Conservation (phyloP, 164 flowering plant species). For the Warburgia ugandensis region DNA sequence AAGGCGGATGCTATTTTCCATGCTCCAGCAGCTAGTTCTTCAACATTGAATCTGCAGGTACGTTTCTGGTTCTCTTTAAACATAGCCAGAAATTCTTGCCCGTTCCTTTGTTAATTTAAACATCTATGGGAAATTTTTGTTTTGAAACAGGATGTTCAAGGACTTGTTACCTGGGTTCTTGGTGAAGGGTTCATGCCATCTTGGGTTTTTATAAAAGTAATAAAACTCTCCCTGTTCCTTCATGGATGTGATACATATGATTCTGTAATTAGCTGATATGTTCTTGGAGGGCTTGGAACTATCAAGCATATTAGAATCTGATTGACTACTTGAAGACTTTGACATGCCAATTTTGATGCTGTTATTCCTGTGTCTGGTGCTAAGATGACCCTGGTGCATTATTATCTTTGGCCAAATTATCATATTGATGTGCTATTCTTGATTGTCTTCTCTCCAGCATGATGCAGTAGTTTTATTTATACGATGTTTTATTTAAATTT, state of each 20-base stretch:
- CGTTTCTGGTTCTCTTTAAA: constrained; percentile 5
- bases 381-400: no score
- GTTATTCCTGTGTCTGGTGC: no score
- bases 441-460: no score
- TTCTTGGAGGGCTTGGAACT: no score
- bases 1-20: constrained; percentile 65
- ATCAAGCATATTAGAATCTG: no score
- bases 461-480: no score
- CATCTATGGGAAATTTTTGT: constrained; percentile 5
- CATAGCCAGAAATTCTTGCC: neutral
- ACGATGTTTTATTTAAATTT: no score
- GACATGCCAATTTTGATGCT: no score
- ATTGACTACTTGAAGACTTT: no score
- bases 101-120: neutral
- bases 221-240: constrained; percentile 1
- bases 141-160: constrained; percentile 80
- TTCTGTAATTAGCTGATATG: no score
- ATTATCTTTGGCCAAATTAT: no score
- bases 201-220: constrained; percentile 88
- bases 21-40: constrained; percentile 45
- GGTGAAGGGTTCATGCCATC: constrained; percentile 93
- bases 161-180: constrained; percentile 95
- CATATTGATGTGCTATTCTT: no score
- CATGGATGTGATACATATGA: neutral
- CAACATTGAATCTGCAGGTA: constrained; percentile 71